Base-by-base conservation (phyloP, 805 yeast genomes). In the Saccharomycopsis javanensis region DNA sequence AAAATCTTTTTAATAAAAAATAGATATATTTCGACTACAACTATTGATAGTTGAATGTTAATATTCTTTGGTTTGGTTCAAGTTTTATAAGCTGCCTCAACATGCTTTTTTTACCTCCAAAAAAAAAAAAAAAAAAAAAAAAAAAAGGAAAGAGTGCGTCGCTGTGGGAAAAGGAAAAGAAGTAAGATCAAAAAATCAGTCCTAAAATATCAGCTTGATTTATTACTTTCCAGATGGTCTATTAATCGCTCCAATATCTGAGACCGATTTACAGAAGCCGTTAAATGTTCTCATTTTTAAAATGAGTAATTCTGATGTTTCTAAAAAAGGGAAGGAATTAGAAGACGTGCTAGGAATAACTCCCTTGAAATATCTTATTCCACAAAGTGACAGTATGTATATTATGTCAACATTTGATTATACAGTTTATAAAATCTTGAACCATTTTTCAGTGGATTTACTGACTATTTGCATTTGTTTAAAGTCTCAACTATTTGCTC, bases 381-480 rank as follows among this genome's bases (percentile, higher is more conserved):
- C 79, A 1, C 69, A 67, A 1, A 77, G 74, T 55, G 70, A 67
- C 48, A 58, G 75, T 73, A 62, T 58, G 75, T 69, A 50, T n/a
- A n/a, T n/a, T n/a, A n/a, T n/a, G n/a, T n/a, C n/a, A n/a, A n/a
- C n/a, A n/a, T n/a, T n/a, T n/a, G n/a, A n/a, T n/a, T n/a, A n/a
- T n/a, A n/a, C n/a, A n/a, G n/a, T n/a, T n/a, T n/a, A n/a, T n/a
- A n/a, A n/a, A n/a, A n/a, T n/a, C n/a, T n/a, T n/a, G n/a, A n/a
- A n/a, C n/a, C n/a, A n/a, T n/a, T n/a, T n/a, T n/a, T n/a, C n/a
- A n/a, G 16, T 5, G 53, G 53, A 10, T 13, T 4, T 27, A 64
- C 53, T 5, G 38, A 48, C 45, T 20, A 25, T 1, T 37, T 25
- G 23, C 25, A 25, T 1, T 37, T 25, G 23, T 55, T 55, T 46